Evolutionary conservation across 306 rosid genomes (phyloP).

Genomic region (Malus fusca): DNA sequence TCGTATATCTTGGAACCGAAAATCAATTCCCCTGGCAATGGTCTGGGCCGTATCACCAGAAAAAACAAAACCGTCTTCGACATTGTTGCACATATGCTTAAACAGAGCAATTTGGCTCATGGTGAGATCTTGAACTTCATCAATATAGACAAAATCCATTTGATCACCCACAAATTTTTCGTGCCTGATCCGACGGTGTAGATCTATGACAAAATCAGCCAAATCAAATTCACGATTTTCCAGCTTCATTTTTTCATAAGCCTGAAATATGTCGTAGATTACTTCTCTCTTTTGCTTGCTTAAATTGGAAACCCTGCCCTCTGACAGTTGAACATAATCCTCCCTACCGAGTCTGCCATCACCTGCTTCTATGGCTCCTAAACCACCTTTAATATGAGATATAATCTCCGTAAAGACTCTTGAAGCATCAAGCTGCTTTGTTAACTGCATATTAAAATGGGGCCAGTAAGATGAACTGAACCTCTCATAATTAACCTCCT

Average conservation of each 20-base stretch:
- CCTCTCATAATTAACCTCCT: conserved; percentile 59
- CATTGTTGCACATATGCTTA: conserved; percentile 55
- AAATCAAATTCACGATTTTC: conserved; percentile 61
- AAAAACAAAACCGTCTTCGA: conserved; percentile 81
- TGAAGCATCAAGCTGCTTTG: conserved; percentile 52
- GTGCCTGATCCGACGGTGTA: conserved; percentile 40
- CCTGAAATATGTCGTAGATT: conserved; percentile 46
- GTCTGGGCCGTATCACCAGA: conserved; percentile 87
- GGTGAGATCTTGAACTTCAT: conserved; percentile 80
- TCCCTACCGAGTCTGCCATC: conserved; percentile 43
- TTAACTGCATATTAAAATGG: conserved; percentile 44
- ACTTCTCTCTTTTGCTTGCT: conserved; percentile 34
- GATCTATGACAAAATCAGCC: conserved; percentile 63
- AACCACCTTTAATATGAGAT: conserved; percentile 67
- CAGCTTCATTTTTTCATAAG: conserved; percentile 61
- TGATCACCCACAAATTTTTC: conserved; percentile 42
- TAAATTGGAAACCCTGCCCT: conserved; percentile 38
- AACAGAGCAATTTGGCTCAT: conserved; percentile 75
- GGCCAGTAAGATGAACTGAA: conserved; percentile 68
- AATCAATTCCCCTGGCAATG: conserved; percentile 75
- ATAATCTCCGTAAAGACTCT: conserved; percentile 64
- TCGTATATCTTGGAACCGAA: conserved; percentile 63
- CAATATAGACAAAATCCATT: conserved; percentile 60
- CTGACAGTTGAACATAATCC: conserved; percentile 38
- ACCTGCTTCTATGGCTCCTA: conserved; percentile 22